Percentiles rank a stretch among this genome's conserved stretches.
phyloP scores from a whole-genome alignment of 2,329 filamentous ascomycete species.

The Thielaviopsis punctulata region DNA sequence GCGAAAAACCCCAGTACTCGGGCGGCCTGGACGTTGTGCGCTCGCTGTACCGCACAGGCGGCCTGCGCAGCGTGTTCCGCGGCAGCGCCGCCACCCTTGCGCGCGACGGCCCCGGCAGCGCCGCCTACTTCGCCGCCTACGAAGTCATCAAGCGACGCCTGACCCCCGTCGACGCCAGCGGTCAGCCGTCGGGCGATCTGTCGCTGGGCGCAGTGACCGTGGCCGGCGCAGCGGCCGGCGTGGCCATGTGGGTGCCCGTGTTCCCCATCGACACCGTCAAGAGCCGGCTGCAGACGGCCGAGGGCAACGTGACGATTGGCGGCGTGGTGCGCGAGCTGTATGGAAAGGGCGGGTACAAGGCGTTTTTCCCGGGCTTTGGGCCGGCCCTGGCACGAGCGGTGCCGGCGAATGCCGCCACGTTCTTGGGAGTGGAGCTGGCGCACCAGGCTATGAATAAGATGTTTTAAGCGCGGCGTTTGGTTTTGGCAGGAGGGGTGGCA shows the following conservation, averaged over 20 bases:
- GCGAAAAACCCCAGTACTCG: conserved; percentile 81
- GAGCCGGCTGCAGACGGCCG: conserved; percentile 77
- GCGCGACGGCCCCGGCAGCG: conserved; percentile 79
- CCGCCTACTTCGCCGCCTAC: conserved; percentile 94
- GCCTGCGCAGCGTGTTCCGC: conserved; percentile 80
- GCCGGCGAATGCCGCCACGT: conserved; percentile 91
- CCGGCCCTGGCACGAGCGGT: conserved; percentile 85
- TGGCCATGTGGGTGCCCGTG: conserved; percentile 98
- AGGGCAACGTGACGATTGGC: conserved; percentile 64
- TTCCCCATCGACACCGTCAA: conserved; percentile 98
- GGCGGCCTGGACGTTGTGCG: conserved; percentile 81
- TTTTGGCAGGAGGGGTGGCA: not conserved
- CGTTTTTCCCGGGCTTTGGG: conserved; percentile 94
- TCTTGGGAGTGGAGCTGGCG: conserved; percentile 69
- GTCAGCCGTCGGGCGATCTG: conserved; percentile 57
- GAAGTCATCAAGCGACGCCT: conserved; percentile 82
- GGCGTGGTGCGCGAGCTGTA: conserved; percentile 74
- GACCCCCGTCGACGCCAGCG: conserved; percentile 65
- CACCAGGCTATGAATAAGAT: conserved; percentile 67
- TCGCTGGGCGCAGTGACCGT: conserved; percentile 68
- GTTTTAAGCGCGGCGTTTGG: conserved; percentile 30
- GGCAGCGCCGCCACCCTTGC: conserved; percentile 82
- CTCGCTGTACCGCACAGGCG: conserved; percentile 83
- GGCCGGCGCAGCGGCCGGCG: conserved; percentile 76
- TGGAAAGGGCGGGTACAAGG: conserved; percentile 61